phyloP scores from a whole-genome alignment of 352 stramenopile species.

The Pythium brachiatum region DNA sequence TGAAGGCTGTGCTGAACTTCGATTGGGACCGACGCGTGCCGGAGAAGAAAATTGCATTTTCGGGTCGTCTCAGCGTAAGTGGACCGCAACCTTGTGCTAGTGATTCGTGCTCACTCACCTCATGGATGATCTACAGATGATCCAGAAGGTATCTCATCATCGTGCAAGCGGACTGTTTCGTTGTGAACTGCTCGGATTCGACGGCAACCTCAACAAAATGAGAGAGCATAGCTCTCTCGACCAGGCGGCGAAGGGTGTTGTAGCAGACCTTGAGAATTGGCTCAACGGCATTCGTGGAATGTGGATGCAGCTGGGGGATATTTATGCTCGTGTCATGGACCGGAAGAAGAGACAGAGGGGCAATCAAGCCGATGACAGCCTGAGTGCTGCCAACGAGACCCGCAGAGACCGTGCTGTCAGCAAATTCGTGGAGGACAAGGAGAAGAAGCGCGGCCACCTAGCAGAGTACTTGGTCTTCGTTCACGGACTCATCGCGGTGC shows the following conservation, averaged over 20 bases:
- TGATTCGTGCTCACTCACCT: background rate
- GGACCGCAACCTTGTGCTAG: background rate
- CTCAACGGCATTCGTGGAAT: conserved; percentile 43
- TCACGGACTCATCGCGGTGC: conserved; percentile 40
- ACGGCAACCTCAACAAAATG: conserved; percentile 31
- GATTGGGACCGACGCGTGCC: conserved; percentile 32
- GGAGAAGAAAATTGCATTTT: conserved; percentile 27
- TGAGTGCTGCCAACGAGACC: conserved; percentile 75
- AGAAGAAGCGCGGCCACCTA: conserved; percentile 21
- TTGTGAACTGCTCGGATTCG: conserved; percentile 39
- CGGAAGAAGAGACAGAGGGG: conserved; percentile 23
- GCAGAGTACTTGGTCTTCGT: conserved; percentile 64
- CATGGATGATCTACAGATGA: conserved; percentile 2
- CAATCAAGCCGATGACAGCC: conserved; percentile 37
- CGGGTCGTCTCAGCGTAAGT: conserved; percentile 27
- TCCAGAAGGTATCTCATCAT: conserved; percentile 11
- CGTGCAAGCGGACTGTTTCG: conserved; percentile 16
- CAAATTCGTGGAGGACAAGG: conserved; percentile 20
- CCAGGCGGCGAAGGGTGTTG: conserved; percentile 11
- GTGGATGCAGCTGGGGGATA: conserved; percentile 47
- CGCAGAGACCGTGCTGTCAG: conserved; percentile 36
- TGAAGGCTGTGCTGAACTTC: conserved; percentile 36
- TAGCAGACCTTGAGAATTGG: conserved; percentile 25
- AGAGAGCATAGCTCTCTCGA: conserved; percentile 31
- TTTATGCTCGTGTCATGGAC: conserved; percentile 35